A percentile compares a stretch with the other conserved stretches of the same genome.
These are phyloP conservation scores for Lophiostoma macrostomum DNA, from an alignment of 495 filamentous ascomycete genomes.

Conservation along the genomic window DNA sequence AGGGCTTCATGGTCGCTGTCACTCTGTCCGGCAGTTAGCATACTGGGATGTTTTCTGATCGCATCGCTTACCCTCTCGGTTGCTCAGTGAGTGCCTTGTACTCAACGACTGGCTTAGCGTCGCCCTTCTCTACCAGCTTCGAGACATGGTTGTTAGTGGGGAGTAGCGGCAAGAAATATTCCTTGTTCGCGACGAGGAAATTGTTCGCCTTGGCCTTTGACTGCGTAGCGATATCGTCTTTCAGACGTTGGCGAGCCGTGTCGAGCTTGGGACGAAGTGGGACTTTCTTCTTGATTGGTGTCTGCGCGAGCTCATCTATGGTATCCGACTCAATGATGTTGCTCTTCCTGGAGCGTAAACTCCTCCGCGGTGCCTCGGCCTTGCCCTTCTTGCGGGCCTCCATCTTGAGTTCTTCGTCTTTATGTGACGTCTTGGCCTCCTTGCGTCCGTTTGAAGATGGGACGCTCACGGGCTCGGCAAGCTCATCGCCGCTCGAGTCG, in stretches of 20 bases:
- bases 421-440: too few species aligned
- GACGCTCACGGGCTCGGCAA: too few species aligned
- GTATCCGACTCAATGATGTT: conserved; percentile 23
- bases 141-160: conserved; percentile 53
- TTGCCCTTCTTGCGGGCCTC: conserved; percentile 3
- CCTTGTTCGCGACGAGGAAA: conserved; percentile 52
- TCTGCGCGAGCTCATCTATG: not conserved
- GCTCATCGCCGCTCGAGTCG: conserved; percentile 9
- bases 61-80: conserved; percentile 41
- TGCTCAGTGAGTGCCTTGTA: conserved; percentile 50
- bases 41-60: conserved; percentile 23
- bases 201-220: conserved; percentile 49
- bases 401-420: conserved; percentile 22
- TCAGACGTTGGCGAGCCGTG: conserved; percentile 45
- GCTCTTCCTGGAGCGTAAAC: not conserved
- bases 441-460: too few species aligned
- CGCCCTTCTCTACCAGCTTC: conserved; percentile 40
- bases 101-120: conserved; percentile 31
- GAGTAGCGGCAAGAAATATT: conserved; percentile 53
- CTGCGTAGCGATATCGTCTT: conserved; percentile 47
- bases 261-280: conserved; percentile 16
- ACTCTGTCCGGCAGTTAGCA: conserved; percentile 34
- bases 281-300: not conserved
- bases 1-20: conserved; percentile 56
- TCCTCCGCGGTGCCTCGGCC: conserved; percentile 7